Evolutionary conservation across 2,329 filamentous ascomycete genomes (phyloP), one percentile per base, ranked within the genome.

Genomic region (Cladosporium velox): DNA sequence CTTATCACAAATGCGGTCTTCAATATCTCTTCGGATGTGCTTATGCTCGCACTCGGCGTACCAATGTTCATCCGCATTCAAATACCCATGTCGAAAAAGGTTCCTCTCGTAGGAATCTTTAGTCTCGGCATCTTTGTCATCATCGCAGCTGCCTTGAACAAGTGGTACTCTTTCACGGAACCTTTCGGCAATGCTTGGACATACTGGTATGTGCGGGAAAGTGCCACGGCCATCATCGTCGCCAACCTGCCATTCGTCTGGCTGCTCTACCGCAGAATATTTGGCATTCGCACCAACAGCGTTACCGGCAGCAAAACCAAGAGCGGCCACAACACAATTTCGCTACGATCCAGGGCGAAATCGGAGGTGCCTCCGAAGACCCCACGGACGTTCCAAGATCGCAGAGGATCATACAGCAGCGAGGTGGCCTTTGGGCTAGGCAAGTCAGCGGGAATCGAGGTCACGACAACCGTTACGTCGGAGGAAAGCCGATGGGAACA

Each of bases 211-310:
- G 82, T 86, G 14, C 82, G 85, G 30, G 87, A 89, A 72, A 82
- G 83, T 12, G 85, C 83, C 57, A 87, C 87, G 0, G 85, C 86
- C 4, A 79, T 88, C 51, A 81, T 87, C 59, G 86, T 88, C 18
- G 82, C 86, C 34, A 89, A 88, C 67, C 79, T 89, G 5, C 86
- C 87, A 0, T 83, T 88, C 59, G 84, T 82, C 68, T 88, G 86
- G 82, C 83, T 84, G 0, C 77, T 88, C n/a, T 79, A 87, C 34
- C 82, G 85, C 26, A 68, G 67, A 35, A 30, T 74, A 24, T 65
- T 65, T 30, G 62, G 62, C 28, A 65, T 65, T 30, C 44, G 47
- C 21, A 52, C 59, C n/a, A 62, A 32, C 10, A 62, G 47, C 59
- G 59, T 35, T 21, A 52, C 59, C n/a, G 47, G 47, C 12, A 62